Evolutionary conservation across 2,329 filamentous ascomycete genomes (phyloP).

Genomic region (Nothopassalora personata): DNA sequence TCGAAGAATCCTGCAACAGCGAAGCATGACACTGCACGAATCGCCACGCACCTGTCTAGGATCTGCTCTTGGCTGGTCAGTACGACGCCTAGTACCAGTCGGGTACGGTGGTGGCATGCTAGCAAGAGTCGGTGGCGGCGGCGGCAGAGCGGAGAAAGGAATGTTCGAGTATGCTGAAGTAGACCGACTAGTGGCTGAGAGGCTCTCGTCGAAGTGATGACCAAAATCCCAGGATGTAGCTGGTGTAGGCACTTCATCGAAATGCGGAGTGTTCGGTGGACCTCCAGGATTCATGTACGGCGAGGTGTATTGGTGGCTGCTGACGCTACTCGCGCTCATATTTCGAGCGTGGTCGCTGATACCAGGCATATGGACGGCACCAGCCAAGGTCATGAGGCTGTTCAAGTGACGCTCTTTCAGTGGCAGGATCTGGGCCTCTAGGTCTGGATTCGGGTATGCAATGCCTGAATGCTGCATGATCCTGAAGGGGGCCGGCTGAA

Average conservation of each 20-base stretch:
- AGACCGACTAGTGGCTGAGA: conserved; percentile 13
- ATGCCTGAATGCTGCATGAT: conserved; percentile 68
- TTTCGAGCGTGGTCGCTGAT: neutral
- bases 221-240: neutral
- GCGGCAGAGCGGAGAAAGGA: conserved; percentile 10
- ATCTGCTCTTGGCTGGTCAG: neutral
- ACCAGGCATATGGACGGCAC: neutral
- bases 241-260: neutral
- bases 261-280: conserved; percentile 19
- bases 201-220: neutral
- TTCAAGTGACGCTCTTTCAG: conserved; percentile 44
- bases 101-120: neutral
- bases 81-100: neutral
- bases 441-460: conserved; percentile 70
- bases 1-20: no score
- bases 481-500: conserved; percentile 76
- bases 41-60: neutral
- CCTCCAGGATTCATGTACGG: conserved; percentile 1
- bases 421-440: conserved; percentile 30
- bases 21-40: neutral
- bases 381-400: conserved; percentile 25
- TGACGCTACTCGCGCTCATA: conserved; percentile 4
- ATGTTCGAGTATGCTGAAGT: conserved; percentile 22
- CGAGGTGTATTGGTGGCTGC: conserved; percentile 3
- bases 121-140: conserved; percentile 1